Conservation (phyloP, 23 red algal species). For the Rhodosorus marinus region DNA sequence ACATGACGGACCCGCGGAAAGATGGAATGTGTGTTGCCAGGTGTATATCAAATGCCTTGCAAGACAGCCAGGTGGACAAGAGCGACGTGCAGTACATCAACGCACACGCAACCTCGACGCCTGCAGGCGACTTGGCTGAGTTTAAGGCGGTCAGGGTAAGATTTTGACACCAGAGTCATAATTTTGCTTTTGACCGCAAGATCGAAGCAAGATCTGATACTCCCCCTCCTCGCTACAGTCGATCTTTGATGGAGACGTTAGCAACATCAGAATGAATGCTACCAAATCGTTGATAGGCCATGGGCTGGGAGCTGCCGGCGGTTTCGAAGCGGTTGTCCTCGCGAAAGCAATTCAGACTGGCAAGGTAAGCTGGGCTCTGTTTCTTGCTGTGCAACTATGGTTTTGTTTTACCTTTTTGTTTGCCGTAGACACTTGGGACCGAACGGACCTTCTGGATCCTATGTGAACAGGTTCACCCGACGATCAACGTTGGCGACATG, state of each 20-base stretch:
- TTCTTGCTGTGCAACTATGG: no score
- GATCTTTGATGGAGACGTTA: constrained; percentile 65
- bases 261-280: constrained; percentile 80
- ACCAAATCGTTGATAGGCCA: constrained; percentile 99
- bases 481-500: constrained; percentile 47
- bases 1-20: constrained; percentile 84
- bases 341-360: constrained; percentile 87
- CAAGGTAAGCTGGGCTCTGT: no score
- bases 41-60: constrained; percentile 55
- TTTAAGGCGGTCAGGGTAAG: constrained; percentile 56
- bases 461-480: no score
- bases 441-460: no score
- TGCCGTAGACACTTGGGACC: no score
- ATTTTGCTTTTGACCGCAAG: no score
- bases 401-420: no score
- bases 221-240: no score
- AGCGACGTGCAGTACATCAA: constrained; percentile 88
- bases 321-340: constrained; percentile 70
- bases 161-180: no score
- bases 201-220: no score
- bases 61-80: constrained; percentile 38
- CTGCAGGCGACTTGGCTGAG: constrained; percentile 89
- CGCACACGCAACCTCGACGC: constrained; percentile 91
- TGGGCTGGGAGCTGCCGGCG: constrained; percentile 81
- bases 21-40: constrained; percentile 51